Conservation (phyloP, 2,329 filamentous ascomycete genomes). For the Fusarium citri region DNA sequence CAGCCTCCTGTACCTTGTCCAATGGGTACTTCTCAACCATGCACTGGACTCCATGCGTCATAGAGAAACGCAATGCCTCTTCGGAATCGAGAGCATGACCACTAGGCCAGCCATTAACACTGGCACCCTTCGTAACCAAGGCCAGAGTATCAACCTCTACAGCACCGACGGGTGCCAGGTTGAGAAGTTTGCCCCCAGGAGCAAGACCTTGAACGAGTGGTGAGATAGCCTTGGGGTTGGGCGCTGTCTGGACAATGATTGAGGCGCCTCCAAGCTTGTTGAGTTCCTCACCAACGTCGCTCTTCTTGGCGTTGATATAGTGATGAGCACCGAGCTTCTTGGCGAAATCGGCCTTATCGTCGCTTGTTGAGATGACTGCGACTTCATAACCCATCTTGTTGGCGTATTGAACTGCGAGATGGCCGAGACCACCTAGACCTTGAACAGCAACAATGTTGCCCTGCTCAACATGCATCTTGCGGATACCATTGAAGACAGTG, state of each 20-base stretch:
- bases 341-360: constrained; percentile 76
- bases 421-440: constrained; percentile 80
- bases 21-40: constrained; percentile 74
- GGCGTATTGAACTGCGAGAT: constrained; percentile 82
- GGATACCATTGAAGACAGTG: constrained; percentile 71
- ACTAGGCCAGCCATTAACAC: constrained; percentile 72
- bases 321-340: constrained; percentile 57
- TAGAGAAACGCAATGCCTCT: constrained; percentile 74
- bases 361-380: constrained; percentile 73
- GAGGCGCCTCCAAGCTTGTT: constrained; percentile 70
- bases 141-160: constrained; percentile 57
- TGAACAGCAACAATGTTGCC: constrained; percentile 69
- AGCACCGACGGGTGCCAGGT: constrained; percentile 64
- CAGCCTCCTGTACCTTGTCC: constrained; percentile 59
- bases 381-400: constrained; percentile 80
- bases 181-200: constrained; percentile 66
- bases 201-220: constrained; percentile 66
- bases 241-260: constrained; percentile 72
- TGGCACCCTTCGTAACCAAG: constrained; percentile 64
- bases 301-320: constrained; percentile 63
- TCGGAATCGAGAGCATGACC: constrained; percentile 72
- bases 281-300: constrained; percentile 64
- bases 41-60: constrained; percentile 70
- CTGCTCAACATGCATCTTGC: constrained; percentile 64
- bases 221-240: constrained; percentile 66